Evolutionary conservation across 148 eudicot species (phyloP).

Genomic region (Arbutus unedo): DNA sequence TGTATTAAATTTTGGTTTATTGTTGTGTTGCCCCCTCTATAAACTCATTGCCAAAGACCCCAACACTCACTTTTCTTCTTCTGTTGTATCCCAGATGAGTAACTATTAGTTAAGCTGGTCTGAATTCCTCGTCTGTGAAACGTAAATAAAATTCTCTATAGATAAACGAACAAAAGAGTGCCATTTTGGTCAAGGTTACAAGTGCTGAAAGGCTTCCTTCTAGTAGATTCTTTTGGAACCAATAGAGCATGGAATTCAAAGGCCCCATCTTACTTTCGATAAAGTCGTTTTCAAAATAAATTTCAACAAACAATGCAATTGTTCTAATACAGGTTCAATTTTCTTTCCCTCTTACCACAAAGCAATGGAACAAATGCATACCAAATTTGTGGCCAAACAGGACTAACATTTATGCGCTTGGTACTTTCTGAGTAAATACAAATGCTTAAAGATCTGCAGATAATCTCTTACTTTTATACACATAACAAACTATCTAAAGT

Average conservation of each 20-base stretch:
- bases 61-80: background rate
- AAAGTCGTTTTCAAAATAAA: background rate
- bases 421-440: background rate
- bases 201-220: too few species aligned
- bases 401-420: background rate
- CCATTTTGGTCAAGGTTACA: too few species aligned
- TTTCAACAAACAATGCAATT: too few species aligned
- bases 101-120: too few species aligned
- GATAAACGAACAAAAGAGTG: too few species aligned
- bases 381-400: background rate
- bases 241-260: too few species aligned
- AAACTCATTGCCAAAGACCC: background rate
- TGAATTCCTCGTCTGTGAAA: too few species aligned
- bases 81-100: background rate
- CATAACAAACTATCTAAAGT: background rate
- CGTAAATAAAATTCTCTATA: too few species aligned
- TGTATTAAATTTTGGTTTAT: background rate
- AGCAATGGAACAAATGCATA: background rate
- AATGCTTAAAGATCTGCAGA: background rate
- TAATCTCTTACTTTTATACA: background rate
- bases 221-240: too few species aligned
- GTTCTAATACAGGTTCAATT: background rate
- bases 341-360: background rate
- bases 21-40: background rate
- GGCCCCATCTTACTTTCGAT: too few species aligned